Evolutionary conservation across 2,329 filamentous ascomycete genomes (phyloP).

Genomic region (Lecanicillium sp.): DNA sequence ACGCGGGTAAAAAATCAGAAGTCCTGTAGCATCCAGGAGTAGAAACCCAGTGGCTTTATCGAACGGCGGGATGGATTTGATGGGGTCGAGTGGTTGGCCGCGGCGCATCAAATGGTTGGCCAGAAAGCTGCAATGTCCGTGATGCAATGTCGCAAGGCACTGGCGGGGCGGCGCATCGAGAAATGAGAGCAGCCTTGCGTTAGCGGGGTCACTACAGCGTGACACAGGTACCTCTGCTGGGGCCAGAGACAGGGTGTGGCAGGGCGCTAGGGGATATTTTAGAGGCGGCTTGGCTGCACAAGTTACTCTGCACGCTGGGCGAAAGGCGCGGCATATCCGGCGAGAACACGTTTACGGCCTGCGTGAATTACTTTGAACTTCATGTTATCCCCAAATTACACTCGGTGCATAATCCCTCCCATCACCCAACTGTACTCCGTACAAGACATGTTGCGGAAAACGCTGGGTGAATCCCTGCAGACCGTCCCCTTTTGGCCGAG

Average conservation of each 20-base stretch:
- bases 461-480: no score
- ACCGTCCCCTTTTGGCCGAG: no score
- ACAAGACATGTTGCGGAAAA: no score
- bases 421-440: no score
- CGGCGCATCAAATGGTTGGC: neutral
- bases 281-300: neutral
- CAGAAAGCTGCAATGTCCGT: slow-evolving; percentile 3
- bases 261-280: neutral
- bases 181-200: slow-evolving; percentile 2
- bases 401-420: no score
- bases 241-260: neutral
- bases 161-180: neutral
- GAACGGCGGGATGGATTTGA: neutral
- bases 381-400: no score
- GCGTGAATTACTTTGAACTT: neutral
- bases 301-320: neutral
- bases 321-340: neutral
- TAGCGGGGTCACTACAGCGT: slow-evolving; percentile 4
- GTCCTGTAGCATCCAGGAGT: no score
- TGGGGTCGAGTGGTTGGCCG: neutral
- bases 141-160: neutral
- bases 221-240: slow-evolving; percentile 1
- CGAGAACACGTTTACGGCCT: no score
- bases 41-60: no score
- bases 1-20: no score